Conservation (phyloP, 176 grass and related monocot species). For the Hsuehochloa calcarea region DNA sequence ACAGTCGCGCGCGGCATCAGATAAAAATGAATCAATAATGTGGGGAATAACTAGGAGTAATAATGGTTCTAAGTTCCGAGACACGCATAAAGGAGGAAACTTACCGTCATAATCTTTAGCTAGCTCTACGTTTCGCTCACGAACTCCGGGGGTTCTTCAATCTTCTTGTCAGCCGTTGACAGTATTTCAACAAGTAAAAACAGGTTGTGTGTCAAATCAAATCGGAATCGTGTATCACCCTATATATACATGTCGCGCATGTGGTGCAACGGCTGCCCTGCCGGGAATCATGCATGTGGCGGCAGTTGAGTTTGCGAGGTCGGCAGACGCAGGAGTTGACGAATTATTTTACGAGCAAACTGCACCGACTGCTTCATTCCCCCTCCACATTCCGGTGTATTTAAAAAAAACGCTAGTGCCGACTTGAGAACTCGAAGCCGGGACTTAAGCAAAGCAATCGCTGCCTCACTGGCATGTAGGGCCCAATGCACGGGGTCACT, state of each 20-base stretch:
- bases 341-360: neutral
- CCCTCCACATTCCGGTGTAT: neutral
- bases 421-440: neutral
- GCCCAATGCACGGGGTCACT: no score
- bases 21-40: neutral
- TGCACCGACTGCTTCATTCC: constrained; percentile 30
- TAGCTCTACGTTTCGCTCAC: neutral
- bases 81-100: neutral
- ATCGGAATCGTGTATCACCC: neutral
- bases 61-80: neutral
- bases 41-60: neutral
- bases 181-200: neutral
- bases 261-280: constrained; percentile 22
- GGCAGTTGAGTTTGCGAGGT: neutral
- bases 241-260: neutral
- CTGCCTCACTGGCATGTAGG: neutral
- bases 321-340: neutral
- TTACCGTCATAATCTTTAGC: constrained; percentile 25
- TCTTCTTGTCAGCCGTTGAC: neutral
- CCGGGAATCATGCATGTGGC: constrained; percentile 1
- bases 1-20: neutral
- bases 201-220: neutral
- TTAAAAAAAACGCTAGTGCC: neutral
- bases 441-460: neutral
- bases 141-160: neutral